These are phyloP conservation scores for Pythium volutum DNA, from an alignment of 352 stramenopile species.

Conservation along the genomic window DNA sequence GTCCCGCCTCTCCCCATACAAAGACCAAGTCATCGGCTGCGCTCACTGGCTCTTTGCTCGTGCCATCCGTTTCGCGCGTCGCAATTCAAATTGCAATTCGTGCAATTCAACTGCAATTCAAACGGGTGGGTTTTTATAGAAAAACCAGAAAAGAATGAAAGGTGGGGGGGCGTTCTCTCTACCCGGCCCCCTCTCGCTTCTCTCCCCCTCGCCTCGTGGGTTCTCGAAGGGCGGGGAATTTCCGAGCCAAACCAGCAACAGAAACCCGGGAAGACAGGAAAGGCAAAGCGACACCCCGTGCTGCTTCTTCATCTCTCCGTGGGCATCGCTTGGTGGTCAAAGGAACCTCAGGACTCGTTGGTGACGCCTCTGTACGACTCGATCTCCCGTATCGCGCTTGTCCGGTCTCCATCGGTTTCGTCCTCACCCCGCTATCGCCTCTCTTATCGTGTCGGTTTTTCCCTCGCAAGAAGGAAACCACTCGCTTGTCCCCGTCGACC, in stretches of 20 bases:
- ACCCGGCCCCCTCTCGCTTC: slow-evolving; percentile 1
- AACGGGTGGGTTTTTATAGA: slow-evolving; percentile 36
- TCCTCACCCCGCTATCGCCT: slow-evolving; percentile 11
- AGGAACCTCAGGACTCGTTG: slow-evolving; percentile 10
- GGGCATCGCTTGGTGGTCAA: slow-evolving; percentile 17
- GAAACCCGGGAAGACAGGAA: slow-evolving; percentile 28
- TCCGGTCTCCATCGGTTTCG: slow-evolving; percentile 13
- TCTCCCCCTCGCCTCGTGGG: slow-evolving; percentile 5
- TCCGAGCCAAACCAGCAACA: slow-evolving; percentile 25
- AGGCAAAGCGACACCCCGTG: slow-evolving; percentile 1
- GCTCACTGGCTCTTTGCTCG: slow-evolving; percentile 12
- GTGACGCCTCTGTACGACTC: slow-evolving; percentile 12
- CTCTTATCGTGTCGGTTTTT: slow-evolving; percentile 7
- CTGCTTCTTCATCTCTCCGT: slow-evolving; percentile 22
- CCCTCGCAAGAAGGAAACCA: slow-evolving; percentile 9
- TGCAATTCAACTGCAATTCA: slow-evolving; percentile 31
- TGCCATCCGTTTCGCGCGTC: slow-evolving; percentile 26
- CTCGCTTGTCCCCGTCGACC: slow-evolving; percentile 13
- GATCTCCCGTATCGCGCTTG: slow-evolving; percentile 12
- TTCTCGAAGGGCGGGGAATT: slow-evolving; percentile 22
- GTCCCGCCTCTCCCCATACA: slow-evolving; percentile 17
- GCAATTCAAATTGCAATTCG: slow-evolving; percentile 34
- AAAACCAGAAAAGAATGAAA: slow-evolving; percentile 30
- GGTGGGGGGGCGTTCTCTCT: slow-evolving; percentile 6
- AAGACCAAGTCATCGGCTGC: slow-evolving; percentile 7